These are phyloP conservation scores for Gracilaria vermiculophylla DNA, from an alignment of 23 red algal species.

Conservation along the genomic window DNA sequence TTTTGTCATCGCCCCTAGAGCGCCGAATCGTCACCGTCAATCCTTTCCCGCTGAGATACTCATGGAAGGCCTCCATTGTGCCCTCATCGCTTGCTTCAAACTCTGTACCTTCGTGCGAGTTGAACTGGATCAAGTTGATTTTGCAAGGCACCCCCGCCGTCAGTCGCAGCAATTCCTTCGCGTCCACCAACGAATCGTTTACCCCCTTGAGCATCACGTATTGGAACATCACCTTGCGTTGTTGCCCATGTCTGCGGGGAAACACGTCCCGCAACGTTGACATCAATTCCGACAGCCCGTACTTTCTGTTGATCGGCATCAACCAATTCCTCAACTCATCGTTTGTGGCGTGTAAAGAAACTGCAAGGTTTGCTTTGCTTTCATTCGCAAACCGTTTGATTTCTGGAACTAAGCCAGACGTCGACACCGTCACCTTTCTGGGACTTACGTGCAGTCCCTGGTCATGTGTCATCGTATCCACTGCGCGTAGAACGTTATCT, in stretches of 20 bases:
- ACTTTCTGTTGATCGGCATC: slow-evolving; percentile 99
- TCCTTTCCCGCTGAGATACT: slow-evolving; percentile 73
- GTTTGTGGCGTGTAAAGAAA: slow-evolving; percentile 91
- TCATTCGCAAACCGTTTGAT: slow-evolving; percentile 78
- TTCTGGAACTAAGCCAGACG: slow-evolving; percentile 92
- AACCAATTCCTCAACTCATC: slow-evolving; percentile 87
- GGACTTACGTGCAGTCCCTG: slow-evolving; percentile 84
- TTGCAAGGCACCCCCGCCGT: slow-evolving; percentile 90
- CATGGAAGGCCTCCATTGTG: slow-evolving; percentile 73
- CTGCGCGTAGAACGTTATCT: slow-evolving; percentile 79
- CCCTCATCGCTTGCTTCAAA: slow-evolving; percentile 67
- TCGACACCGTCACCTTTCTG: slow-evolving; percentile 96
- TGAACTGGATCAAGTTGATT: slow-evolving; percentile 98
- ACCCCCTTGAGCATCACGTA: slow-evolving; percentile 92
- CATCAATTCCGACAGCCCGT: slow-evolving; percentile 76
- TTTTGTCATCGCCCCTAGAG: slow-evolving; percentile 92
- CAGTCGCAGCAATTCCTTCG: slow-evolving; percentile 75
- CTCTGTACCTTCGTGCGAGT: slow-evolving; percentile 79
- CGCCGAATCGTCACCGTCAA: slow-evolving; percentile 81
- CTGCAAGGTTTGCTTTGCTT: slow-evolving; percentile 81
- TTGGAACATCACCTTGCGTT: slow-evolving; percentile 91
- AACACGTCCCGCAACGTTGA: slow-evolving; percentile 77
- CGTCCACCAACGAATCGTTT: slow-evolving; percentile 90
- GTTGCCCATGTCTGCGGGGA: slow-evolving; percentile 37
- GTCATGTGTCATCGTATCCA: slow-evolving; percentile 71